Conservation (phyloP, 2,329 filamentous ascomycete species). For the Dothistroma septosporum region DNA sequence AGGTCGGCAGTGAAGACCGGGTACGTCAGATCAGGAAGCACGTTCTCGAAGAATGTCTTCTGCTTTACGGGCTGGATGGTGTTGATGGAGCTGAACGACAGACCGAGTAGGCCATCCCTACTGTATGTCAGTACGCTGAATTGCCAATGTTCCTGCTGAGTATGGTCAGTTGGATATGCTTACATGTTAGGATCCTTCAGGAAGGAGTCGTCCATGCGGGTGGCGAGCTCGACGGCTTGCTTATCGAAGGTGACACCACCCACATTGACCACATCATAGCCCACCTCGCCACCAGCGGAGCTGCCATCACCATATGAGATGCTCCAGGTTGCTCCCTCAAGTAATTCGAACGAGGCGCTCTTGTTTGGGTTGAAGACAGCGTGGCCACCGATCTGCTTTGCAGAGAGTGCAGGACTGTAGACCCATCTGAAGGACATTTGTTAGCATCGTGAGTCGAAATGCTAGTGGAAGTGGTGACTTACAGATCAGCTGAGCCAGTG, state of each 20-base stretch:
- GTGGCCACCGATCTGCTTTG: constrained; percentile 48
- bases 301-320: constrained; percentile 68
- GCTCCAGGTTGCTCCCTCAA: constrained; percentile 53
- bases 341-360: constrained; percentile 48
- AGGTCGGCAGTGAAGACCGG: constrained; percentile 70
- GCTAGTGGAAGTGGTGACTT: constrained; percentile 30
- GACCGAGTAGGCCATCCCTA: constrained; percentile 55
- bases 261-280: constrained; percentile 63
- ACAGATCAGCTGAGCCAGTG: constrained; percentile 70
- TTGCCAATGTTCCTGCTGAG: background rate
- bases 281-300: constrained; percentile 60
- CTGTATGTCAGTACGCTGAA: background rate
- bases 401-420: constrained; percentile 59
- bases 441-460: constrained; percentile 6
- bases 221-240: constrained; percentile 67
- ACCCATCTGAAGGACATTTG: constrained; percentile 53
- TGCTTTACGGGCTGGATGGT: constrained; percentile 49
- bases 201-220: constrained; percentile 55
- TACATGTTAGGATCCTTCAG: constrained; percentile 51
- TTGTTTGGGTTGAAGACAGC: constrained; percentile 52
- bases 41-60: constrained; percentile 71
- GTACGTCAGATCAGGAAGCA: constrained; percentile 56
- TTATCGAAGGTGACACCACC: constrained; percentile 58
- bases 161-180: background rate
- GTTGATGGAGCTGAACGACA: constrained; percentile 58